These are phyloP conservation scores for Cladosporium sp. DNA, from an alignment of 2,329 filamentous ascomycete genomes.

Conservation along the genomic window DNA sequence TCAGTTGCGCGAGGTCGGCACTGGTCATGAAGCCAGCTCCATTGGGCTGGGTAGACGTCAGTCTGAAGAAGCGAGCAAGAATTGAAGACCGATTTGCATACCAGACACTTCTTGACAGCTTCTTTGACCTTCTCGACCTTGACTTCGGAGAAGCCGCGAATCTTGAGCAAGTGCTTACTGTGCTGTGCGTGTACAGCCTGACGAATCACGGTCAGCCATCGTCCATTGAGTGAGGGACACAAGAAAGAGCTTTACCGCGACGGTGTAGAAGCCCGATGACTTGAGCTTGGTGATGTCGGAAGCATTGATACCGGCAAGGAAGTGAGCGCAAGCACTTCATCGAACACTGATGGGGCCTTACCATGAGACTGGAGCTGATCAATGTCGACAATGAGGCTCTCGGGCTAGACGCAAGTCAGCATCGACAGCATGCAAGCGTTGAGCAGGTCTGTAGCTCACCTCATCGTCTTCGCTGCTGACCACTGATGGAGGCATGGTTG, in stretches of 20 bases:
- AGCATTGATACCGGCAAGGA: conserved; percentile 57
- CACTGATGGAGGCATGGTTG: conserved; percentile 54
- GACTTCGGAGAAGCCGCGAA: conserved; percentile 69
- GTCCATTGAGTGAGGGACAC: background rate
- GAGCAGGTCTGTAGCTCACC: conserved; percentile 34
- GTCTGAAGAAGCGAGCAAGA: background rate
- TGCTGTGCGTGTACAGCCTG: conserved; percentile 63
- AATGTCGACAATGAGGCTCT: conserved; percentile 64
- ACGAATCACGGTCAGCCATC: background rate
- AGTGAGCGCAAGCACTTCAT: background rate
- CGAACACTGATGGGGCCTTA: conserved; percentile 29
- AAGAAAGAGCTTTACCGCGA: conserved; percentile 52
- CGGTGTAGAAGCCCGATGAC: conserved; percentile 61
- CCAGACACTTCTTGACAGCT: conserved; percentile 61
- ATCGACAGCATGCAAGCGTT: background rate
- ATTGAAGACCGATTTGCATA: conserved; percentile 33
- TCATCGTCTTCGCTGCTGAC: conserved; percentile 53
- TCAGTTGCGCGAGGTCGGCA: conserved; percentile 62
- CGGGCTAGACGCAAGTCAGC: conserved; percentile 31
- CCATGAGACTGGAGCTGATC: conserved; percentile 67
- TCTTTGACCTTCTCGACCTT: conserved; percentile 73
- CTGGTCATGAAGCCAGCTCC: conserved; percentile 65
- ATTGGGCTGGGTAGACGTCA: conserved; percentile 48
- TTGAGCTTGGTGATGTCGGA: conserved; percentile 68
- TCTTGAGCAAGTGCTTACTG: conserved; percentile 61